Base-by-base conservation (phyloP, 139 green algal species). In the Auxenochlorella protothecoides region DNA sequence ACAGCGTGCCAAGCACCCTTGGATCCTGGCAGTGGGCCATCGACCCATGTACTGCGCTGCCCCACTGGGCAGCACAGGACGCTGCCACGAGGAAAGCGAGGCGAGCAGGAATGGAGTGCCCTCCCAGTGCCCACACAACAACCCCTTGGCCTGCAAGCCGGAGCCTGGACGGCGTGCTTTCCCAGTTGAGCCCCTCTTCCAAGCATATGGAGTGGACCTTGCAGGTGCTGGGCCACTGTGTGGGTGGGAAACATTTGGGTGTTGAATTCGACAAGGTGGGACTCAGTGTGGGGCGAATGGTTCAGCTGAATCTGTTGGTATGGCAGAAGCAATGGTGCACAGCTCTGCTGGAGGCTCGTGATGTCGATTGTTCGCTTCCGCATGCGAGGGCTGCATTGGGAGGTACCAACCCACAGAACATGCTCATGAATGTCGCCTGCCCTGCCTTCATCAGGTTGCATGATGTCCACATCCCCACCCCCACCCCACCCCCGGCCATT, bases 1-100 rank as follows among this genome's bases (percentile, higher is more conserved):
- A 44, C 60, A 68, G 44, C 55, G 69, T 8, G 55, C 51, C 4
- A 27, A 5, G 4, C 63, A 44, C 3, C 74, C 74, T 11, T 80
- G 75, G 75, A 53, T 75, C 55, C 11, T 80, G 27, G 68, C 54
- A 8, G 72, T 73, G 12, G 69, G 68, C 8, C 75, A 80, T 15
- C 62, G 75, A 5, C 75, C 75, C 27, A 80, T 80, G 75, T 80
- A 80, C 63, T 80, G 75, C 44, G 66, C 16, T 6, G 27, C 8
- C 9, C 27, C 64, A 8, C 53, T 14, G 3, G 55, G 6, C 13
- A 55, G 9, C 57, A 11, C 57, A 11, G 57, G 63, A 6, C 51
- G 16, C 54, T 76, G 71, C 64, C 27, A 65, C 71, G 56, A 53
- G 14, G 75, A 80, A 62, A 54, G 65, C 44, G 75, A 80, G 62